A percentile compares a stretch with the other conserved stretches of the same genome.
Evolutionary conservation across 257 asterid species (phyloP).

Genomic region (Solanum bulbocastanum): DNA sequence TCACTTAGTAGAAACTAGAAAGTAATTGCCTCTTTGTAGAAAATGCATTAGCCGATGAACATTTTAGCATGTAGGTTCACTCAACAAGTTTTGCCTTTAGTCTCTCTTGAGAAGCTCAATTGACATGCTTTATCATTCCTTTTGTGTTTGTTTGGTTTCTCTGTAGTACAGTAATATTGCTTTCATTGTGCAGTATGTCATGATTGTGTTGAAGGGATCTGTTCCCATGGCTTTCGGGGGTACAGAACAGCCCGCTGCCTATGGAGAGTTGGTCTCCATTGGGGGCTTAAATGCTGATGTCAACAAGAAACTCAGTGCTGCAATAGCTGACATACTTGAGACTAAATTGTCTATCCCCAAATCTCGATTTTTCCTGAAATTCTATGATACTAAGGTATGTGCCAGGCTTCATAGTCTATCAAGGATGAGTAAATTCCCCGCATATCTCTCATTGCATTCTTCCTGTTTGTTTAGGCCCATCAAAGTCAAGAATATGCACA

Average conservation of each 20-base stretch:
- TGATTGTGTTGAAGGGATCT: slow-evolving; percentile 92
- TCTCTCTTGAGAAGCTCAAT: not conserved
- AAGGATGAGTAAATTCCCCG: slow-evolving; percentile 1
- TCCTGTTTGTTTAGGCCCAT: slow-evolving; percentile 70
- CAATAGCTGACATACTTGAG: slow-evolving; percentile 67
- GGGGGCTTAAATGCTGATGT: slow-evolving; percentile 76
- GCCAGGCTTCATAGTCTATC: not conserved
- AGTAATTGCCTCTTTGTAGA: not conserved
- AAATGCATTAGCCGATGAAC: not conserved
- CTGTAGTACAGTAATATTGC: not conserved
- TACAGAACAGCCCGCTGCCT: slow-evolving; percentile 85
- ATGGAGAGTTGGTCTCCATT: slow-evolving; percentile 77
- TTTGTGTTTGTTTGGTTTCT: not conserved
- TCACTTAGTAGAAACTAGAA: not conserved
- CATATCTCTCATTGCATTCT: slow-evolving; percentile 57
- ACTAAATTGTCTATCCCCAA: slow-evolving; percentile 70
- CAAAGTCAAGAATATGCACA: slow-evolving; percentile 82
- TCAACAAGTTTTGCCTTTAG: not conserved
- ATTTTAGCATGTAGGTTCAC: not conserved
- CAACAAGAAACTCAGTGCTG: slow-evolving; percentile 88
- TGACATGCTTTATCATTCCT: not conserved
- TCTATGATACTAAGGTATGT: slow-evolving; percentile 78
- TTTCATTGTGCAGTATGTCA: slow-evolving; percentile 63
- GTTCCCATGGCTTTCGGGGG: slow-evolving; percentile 91
- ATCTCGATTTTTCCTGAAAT: slow-evolving; percentile 80